A percentile compares a stretch with the other conserved stretches of the same genome.
These are phyloP conservation scores for Macaranga tanarius DNA, from an alignment of 441 rosid species.

Conservation along the genomic window DNA sequence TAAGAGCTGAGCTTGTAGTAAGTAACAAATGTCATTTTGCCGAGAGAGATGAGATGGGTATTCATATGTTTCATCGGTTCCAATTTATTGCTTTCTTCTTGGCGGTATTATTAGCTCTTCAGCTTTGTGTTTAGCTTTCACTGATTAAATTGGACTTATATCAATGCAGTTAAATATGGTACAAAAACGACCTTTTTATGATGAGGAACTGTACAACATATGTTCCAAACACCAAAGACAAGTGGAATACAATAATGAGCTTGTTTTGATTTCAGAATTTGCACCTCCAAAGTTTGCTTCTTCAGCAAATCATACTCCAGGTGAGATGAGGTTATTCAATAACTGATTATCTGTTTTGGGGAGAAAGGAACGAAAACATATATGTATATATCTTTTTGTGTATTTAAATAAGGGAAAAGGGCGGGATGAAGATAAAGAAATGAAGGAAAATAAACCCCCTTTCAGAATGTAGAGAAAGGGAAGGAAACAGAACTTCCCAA, in stretches of 20 bases:
- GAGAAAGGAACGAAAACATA: background rate
- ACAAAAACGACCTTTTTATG: slow-evolving; percentile 43
- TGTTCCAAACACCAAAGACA: slow-evolving; percentile 45
- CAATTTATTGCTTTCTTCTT: background rate
- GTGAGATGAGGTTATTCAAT: slow-evolving; percentile 30
- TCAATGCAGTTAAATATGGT: slow-evolving; percentile 44
- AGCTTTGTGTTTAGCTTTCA: background rate
- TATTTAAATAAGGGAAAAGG: background rate
- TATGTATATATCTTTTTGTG: too few relatives aligned
- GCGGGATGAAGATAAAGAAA: too few relatives aligned
- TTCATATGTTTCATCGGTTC: background rate
- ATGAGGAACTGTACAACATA: slow-evolving; percentile 35
- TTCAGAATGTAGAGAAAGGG: too few relatives aligned
- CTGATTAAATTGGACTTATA: background rate
- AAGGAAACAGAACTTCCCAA: too few relatives aligned
- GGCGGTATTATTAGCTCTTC: background rate
- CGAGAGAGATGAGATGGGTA: background rate
- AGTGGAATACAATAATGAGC: slow-evolving; percentile 27
- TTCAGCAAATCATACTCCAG: slow-evolving; percentile 24
- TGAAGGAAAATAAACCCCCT: background rate
- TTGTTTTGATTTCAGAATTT: slow-evolving; percentile 38
- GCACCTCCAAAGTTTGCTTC: slow-evolving; percentile 24
- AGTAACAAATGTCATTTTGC: background rate
- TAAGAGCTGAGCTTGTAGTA: background rate
- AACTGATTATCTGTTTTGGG: background rate